Conservation (phyloP, 1,284 basidiomycete species). For the Coriolopsis trogii region DNA sequence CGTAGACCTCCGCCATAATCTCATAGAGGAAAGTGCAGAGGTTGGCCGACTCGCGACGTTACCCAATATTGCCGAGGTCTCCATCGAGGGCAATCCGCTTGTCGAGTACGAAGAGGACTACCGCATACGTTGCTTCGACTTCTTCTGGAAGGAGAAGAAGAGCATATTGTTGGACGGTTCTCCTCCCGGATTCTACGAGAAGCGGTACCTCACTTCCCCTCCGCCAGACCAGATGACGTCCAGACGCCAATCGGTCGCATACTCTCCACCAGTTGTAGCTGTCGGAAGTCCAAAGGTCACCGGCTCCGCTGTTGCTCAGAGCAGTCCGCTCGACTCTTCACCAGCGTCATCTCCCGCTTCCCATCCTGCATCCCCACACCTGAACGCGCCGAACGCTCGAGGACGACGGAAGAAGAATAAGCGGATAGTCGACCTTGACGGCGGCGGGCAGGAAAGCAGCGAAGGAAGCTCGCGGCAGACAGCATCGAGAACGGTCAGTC, state of each 20-base stretch:
- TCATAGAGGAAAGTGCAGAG: constrained; percentile 83
- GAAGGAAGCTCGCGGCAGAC: constrained; percentile 31
- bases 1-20: constrained; percentile 86
- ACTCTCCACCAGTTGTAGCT: constrained; percentile 63
- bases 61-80: constrained; percentile 77
- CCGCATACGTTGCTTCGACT: constrained; percentile 78
- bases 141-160: constrained; percentile 83
- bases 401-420: constrained; percentile 60
- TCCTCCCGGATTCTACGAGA: constrained; percentile 78
- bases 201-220: constrained; percentile 53
- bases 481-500: constrained; percentile 19
- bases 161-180: constrained; percentile 75
- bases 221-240: constrained; percentile 56
- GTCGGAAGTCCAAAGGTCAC: constrained; percentile 41
- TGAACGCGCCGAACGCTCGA: constrained; percentile 43
- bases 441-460: constrained; percentile 38
- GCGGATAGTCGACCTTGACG: constrained; percentile 72
- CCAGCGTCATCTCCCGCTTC: constrained; percentile 45
- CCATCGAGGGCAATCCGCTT: constrained; percentile 83
- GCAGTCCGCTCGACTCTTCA: constrained; percentile 35
- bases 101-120: constrained; percentile 73
- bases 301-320: constrained; percentile 36
- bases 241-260: constrained; percentile 46
- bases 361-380: constrained; percentile 45
- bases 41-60: constrained; percentile 83